phyloP scores from a whole-genome alignment of 768 basidiomycete genomes.

The Tephrocybe sp. region DNA sequence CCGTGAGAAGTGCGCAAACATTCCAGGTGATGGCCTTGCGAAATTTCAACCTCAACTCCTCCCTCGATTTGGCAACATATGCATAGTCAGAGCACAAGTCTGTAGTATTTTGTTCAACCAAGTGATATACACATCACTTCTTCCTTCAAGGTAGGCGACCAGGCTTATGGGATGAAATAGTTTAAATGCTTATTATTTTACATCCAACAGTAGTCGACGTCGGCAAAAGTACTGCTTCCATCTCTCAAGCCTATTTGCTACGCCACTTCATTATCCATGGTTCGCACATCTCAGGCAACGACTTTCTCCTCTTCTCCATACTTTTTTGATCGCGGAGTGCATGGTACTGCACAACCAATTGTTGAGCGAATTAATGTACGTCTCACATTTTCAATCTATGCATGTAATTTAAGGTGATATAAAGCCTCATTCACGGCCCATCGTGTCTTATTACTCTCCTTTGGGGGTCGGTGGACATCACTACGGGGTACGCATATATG shows the following conservation, averaged over 20 bases:
- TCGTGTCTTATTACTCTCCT: conserved; percentile 96
- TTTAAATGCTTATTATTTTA: not conserved
- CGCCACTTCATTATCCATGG: conserved; percentile 28
- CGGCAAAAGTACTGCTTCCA: too few relatives aligned
- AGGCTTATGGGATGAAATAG: too few relatives aligned
- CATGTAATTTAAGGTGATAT: not conserved
- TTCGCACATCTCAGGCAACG: conserved; percentile 43
- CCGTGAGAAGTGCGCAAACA: conserved; percentile 4
- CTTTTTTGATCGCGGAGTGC: conserved; percentile 70
- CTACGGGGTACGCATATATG: conserved; percentile 71
- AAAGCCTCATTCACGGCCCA: conserved; percentile 78
- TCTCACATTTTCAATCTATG: conserved; percentile 8
- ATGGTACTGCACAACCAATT: conserved; percentile 75
- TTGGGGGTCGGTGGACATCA: conserved; percentile 93
- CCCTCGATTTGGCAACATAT: not conserved
- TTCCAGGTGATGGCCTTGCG: too few relatives aligned
- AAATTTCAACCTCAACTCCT: not conserved
- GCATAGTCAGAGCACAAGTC: not conserved
- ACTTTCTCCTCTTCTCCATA: conserved; percentile 75
- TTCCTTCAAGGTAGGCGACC: not conserved
- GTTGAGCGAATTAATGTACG: conserved; percentile 76
- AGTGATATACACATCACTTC: not conserved
- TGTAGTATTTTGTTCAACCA: not conserved
- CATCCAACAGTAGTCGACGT: not conserved
- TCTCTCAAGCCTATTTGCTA: not conserved